phyloP scores from a whole-genome alignment of 129 eudicot genomes.

The Arctium minus region DNA sequence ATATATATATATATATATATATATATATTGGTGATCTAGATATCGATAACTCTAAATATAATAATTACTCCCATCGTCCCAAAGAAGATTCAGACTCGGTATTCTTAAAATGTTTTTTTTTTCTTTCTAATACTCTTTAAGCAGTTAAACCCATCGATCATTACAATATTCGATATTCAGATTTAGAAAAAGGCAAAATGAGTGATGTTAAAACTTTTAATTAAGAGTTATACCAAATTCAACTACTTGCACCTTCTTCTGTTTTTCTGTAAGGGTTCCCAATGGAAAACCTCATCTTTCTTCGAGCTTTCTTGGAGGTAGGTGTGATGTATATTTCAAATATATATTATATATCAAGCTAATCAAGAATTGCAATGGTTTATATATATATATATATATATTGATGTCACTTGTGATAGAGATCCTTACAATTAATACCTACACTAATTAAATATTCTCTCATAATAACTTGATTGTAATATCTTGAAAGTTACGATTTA shows the following conservation, averaged over 20 bases:
- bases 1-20: neutral
- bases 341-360: neutral
- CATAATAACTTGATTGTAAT: too few relatives aligned
- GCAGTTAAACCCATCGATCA: too few relatives aligned
- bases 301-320: constrained; percentile 41
- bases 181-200: neutral
- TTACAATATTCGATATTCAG: neutral
- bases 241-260: constrained; percentile 7
- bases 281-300: constrained; percentile 32
- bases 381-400: too few relatives aligned
- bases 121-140: neutral
- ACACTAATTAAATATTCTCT: too few relatives aligned
- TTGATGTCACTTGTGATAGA: too few relatives aligned
- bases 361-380: constrained; percentile 6
- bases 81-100: neutral
- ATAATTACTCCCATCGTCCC: neutral
- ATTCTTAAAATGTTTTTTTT: neutral
- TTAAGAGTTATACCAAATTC: constrained; percentile 20
- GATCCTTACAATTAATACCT: too few relatives aligned
- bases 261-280: constrained; percentile 22
- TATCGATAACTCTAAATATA: neutral
- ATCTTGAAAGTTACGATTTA: too few relatives aligned
- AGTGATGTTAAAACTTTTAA: neutral
- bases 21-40: constrained; percentile 6
- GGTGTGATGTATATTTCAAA: constrained; percentile 8